phyloP scores from a whole-genome alignment of 306 rosid species.

The Hippophae gyantsensis region DNA sequence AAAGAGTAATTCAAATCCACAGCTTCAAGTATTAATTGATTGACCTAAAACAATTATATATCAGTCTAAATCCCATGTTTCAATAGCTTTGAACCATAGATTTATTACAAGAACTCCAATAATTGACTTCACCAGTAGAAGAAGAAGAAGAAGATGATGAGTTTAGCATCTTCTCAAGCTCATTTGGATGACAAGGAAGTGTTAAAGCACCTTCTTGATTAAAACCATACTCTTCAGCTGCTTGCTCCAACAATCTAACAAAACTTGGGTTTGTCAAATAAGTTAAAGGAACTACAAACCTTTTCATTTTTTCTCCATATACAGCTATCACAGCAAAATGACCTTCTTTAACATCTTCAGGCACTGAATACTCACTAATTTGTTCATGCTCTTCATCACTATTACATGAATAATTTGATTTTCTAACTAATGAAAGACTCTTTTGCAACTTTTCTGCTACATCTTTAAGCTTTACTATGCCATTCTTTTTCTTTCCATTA shows the following conservation, averaged over 20 bases:
- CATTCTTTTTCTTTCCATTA: slow-evolving; percentile 30
- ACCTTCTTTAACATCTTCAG: slow-evolving; percentile 71
- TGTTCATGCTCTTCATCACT: neutral
- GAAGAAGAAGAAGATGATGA: neutral
- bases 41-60: too few relatives aligned
- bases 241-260: slow-evolving; percentile 50
- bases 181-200: slow-evolving; percentile 55
- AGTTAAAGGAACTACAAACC: slow-evolving; percentile 58
- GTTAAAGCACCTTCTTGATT: slow-evolving; percentile 65
- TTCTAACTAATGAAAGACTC: slow-evolving; percentile 34
- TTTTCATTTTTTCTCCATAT: slow-evolving; percentile 38
- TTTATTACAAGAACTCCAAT: too few relatives aligned
- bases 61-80: too few relatives aligned
- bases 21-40: too few relatives aligned
- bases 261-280: slow-evolving; percentile 53
- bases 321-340: slow-evolving; percentile 72
- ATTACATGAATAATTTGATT: slow-evolving; percentile 5
- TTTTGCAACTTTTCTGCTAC: slow-evolving; percentile 56
- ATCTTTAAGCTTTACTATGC: slow-evolving; percentile 43
- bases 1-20: too few relatives aligned
- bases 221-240: slow-evolving; percentile 80
- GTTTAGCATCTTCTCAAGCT: slow-evolving; percentile 49
- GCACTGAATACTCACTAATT: slow-evolving; percentile 29
- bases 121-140: too few relatives aligned
- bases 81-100: too few relatives aligned